Evolutionary conservation across 2,329 filamentous ascomycete genomes (phyloP).

Genomic region (Aureobasidium sp.): DNA sequence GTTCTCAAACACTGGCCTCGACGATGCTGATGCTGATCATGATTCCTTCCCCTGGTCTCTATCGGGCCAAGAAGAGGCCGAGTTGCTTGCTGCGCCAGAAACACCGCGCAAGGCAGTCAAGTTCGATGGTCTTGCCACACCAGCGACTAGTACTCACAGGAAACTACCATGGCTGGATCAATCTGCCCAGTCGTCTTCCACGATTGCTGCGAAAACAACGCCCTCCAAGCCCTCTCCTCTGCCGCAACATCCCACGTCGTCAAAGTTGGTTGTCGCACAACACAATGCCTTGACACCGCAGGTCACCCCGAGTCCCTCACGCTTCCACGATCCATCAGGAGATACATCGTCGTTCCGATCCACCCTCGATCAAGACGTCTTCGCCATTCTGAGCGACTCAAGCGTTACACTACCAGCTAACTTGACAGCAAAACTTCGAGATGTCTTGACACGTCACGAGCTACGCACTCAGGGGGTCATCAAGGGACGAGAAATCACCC

Average conservation of each 20-base stretch:
- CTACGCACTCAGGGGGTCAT: slow-evolving; percentile 52
- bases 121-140: slow-evolving; percentile 31
- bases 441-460: slow-evolving; percentile 47
- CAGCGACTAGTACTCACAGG: slow-evolving; percentile 22
- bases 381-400: slow-evolving; percentile 9
- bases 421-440: slow-evolving; percentile 32
- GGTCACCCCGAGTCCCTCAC: slow-evolving; percentile 26
- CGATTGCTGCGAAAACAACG: slow-evolving; percentile 2
- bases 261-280: neutral
- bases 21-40: slow-evolving; percentile 22
- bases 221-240: slow-evolving; percentile 13
- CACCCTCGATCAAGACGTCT: slow-evolving; percentile 12
- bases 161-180: slow-evolving; percentile 33
- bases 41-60: slow-evolving; percentile 26
- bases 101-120: slow-evolving; percentile 35
- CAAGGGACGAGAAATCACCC: slow-evolving; percentile 56
- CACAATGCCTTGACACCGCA: slow-evolving; percentile 16
- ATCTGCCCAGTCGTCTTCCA: slow-evolving; percentile 10
- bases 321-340: slow-evolving; percentile 20
- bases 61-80: slow-evolving; percentile 26
- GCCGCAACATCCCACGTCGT: slow-evolving; percentile 9
- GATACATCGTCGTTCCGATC: neutral
- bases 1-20: neutral
- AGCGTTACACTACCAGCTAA: slow-evolving; percentile 19
- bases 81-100: slow-evolving; percentile 23